Evolutionary conservation across 345 rosid species (phyloP).

Genomic region (Syzygium oleosum): DNA sequence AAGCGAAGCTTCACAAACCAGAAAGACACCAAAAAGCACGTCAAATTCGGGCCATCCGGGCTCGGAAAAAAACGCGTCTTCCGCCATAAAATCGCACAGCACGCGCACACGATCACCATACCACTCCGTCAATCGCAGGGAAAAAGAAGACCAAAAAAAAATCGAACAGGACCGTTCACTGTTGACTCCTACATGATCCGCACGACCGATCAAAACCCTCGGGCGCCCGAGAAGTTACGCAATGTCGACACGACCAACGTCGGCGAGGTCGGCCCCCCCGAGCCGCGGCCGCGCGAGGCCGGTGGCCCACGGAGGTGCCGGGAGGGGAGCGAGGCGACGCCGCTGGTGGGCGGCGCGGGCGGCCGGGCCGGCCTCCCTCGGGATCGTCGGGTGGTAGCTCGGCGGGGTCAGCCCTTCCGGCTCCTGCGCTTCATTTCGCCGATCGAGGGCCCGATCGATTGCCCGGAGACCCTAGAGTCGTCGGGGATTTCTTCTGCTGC

Average conservation of each 20-base stretch:
- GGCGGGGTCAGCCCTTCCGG: neutral
- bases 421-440: neutral
- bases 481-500: neutral
- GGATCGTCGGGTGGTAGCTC: neutral
- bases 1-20: neutral
- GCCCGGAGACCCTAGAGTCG: neutral
- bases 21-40: neutral
- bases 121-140: neutral
- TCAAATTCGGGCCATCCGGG: neutral
- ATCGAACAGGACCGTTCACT: neutral
- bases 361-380: neutral
- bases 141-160: neutral
- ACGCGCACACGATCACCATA: neutral
- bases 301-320: neutral
- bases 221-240: neutral
- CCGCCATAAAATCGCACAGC: neutral
- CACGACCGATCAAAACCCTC: neutral
- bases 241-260: neutral
- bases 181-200: neutral
- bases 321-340: neutral
- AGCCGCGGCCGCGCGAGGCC: neutral
- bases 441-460: neutral
- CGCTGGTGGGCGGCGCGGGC: neutral
- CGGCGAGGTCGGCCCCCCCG: neutral
- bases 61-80: neutral